phyloP scores from a whole-genome alignment of 345 rosid species.

The Stellera chamaejasme region DNA sequence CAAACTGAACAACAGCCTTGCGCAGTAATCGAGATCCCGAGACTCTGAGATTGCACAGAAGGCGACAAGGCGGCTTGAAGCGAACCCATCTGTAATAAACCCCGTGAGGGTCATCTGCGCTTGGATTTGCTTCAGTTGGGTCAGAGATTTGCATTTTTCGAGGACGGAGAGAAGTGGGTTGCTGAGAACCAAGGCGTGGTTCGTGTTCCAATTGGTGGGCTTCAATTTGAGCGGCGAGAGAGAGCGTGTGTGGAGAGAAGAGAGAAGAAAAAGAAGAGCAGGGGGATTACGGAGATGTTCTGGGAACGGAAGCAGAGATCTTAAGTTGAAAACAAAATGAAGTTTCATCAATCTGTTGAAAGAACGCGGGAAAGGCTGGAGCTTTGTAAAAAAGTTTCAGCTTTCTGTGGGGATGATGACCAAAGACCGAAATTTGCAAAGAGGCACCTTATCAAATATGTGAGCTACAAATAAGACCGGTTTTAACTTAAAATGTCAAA shows the following conservation, averaged over 20 bases:
- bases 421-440: too few species aligned
- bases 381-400: background rate
- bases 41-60: constrained; percentile 58
- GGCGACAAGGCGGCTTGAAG: constrained; percentile 57
- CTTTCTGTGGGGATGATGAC: too few species aligned
- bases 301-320: constrained; percentile 17
- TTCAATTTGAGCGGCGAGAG: constrained; percentile 35
- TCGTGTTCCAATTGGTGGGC: constrained; percentile 34
- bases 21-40: constrained; percentile 46
- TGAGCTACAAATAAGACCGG: too few species aligned
- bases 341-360: constrained; percentile 26
- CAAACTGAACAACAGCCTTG: constrained; percentile 35
- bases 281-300: constrained; percentile 15
- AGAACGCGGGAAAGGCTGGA: constrained; percentile 11
- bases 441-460: too few species aligned
- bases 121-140: constrained; percentile 68
- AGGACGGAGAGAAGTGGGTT: constrained; percentile 51
- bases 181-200: constrained; percentile 34
- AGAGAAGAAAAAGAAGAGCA: constrained; percentile 6
- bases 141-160: constrained; percentile 43
- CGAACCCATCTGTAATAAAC: constrained; percentile 40
- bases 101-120: constrained; percentile 52
- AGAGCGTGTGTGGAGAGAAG: constrained; percentile 26
- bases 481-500: too few species aligned
- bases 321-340: constrained; percentile 17